Evolutionary conservation across 495 filamentous ascomycete genomes (phyloP).

Genomic region (Hypoxylon fuscum): DNA sequence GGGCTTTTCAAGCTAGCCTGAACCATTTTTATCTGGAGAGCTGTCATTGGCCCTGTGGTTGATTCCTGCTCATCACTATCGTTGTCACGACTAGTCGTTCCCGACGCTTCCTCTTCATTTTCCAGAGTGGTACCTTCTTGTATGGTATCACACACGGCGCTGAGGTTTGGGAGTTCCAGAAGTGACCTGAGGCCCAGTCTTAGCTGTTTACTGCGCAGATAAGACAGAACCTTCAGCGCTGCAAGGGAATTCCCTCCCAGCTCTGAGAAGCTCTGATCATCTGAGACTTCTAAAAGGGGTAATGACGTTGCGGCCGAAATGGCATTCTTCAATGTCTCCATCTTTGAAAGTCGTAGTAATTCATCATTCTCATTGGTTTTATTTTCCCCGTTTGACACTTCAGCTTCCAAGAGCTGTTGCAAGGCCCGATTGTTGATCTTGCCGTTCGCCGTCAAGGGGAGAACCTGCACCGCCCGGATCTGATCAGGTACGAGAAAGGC

Average conservation of each 20-base stretch:
- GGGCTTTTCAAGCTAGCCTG: background rate
- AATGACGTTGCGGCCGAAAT: background rate
- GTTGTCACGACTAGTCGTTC: background rate
- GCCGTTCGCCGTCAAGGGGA: conserved; percentile 11
- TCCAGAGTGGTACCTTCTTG: too few relatives aligned
- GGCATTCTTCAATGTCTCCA: conserved; percentile 2
- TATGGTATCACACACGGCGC: conserved; percentile 1
- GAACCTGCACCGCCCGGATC: background rate
- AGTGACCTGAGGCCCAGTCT: background rate
- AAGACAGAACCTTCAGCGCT: conserved; percentile 3
- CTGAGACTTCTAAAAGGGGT: conserved; percentile 1
- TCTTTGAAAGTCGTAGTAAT: background rate
- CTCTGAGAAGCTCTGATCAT: background rate
- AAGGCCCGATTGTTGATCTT: conserved; percentile 12
- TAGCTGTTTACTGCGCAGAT: conserved; percentile 6
- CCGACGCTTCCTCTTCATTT: background rate
- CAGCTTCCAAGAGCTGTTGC: background rate
- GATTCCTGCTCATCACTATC: background rate
- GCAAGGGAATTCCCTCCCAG: conserved; percentile 9
- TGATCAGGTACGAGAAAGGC: conserved; percentile 16
- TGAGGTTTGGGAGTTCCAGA: background rate
- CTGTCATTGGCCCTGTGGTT: conserved; percentile 3
- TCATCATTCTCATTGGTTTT: background rate
- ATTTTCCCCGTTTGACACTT: too few relatives aligned
- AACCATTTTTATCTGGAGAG: background rate